A percentile compares a stretch with the other conserved stretches of the same genome.
Conservation (phyloP, 495 filamentous ascomycete genomes). For the Haplographium delicatum region DNA sequence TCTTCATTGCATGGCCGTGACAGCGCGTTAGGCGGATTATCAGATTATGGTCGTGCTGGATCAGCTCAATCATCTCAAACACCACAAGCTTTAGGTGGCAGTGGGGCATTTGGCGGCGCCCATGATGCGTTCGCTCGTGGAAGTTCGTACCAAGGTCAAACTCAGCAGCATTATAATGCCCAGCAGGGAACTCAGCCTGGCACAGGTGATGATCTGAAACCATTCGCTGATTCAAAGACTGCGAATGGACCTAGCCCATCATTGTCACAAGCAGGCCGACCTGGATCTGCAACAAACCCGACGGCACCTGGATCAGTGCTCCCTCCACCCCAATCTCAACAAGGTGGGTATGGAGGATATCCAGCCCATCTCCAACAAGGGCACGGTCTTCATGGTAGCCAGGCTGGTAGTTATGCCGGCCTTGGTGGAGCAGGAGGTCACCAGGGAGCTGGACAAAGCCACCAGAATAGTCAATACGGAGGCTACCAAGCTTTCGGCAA, state of each 20-base stretch:
- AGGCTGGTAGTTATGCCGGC: constrained; percentile 50
- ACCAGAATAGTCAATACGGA: constrained; percentile 49
- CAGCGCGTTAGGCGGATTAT: constrained; percentile 46
- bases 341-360: constrained; percentile 68
- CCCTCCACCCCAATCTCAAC: constrained; percentile 65
- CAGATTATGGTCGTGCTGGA: constrained; percentile 72
- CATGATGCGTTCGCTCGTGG: constrained; percentile 74
- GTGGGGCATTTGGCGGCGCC: constrained; percentile 60
- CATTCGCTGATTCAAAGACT: constrained; percentile 66
- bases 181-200: constrained; percentile 51
- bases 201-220: constrained; percentile 69
- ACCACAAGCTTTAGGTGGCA: constrained; percentile 54
- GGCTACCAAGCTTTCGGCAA: constrained; percentile 53
- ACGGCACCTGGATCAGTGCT: constrained; percentile 61
- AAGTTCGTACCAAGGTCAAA: constrained; percentile 59
- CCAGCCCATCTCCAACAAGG: constrained; percentile 52
- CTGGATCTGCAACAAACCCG: constrained; percentile 78
- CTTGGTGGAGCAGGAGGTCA: constrained; percentile 67
- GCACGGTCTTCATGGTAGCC: constrained; percentile 58
- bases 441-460: constrained; percentile 54
- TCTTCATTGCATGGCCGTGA: constrained; percentile 64
- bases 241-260: constrained; percentile 78
- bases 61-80: constrained; percentile 67
- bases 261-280: constrained; percentile 71
- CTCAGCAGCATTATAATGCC: constrained; percentile 62